Evolutionary conservation across 257 asterid species (phyloP), one percentile per base, ranked within the genome.

Genomic region (Echium plantagineum): DNA sequence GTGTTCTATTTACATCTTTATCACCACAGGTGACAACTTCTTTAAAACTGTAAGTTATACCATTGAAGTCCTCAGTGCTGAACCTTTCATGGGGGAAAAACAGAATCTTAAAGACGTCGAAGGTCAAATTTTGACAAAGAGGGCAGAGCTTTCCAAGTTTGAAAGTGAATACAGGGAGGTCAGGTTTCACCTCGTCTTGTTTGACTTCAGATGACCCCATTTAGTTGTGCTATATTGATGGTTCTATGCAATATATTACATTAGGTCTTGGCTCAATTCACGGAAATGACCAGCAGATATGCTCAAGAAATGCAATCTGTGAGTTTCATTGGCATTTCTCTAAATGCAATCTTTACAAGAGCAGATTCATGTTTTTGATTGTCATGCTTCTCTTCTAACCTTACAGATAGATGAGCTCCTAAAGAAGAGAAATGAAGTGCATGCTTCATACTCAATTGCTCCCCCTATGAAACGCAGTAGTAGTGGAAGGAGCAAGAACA

Each of bases 161-260:
- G 99, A 93, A 81, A 75, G 93, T 6, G 97, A 93, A 86, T 93
- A 93, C 58, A 72, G 83, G 72, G 99, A 93, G 99, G 99, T 93
- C 13, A 16, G 71, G 10, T 48, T 57, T 30, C 48, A 26, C 16
- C 69, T 52, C 52, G 61, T 54, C 7, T 22, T 21, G 58, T 35
- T 24, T 20, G 42, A 47, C 63, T 6, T 62, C 48, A 13, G 16
- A 42, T 64, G 30, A 54, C 52, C 21, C 49, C n/a, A 42, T 42
- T 42, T 42, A 60, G 61, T 52, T 31, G 21, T 22, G 42, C 5
- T 51, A 28, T 67, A 52, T 58, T 53, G 42, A 74, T 79, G 63
- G 62, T 72, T 63, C 32, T 61, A 63, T 32, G 10, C 16, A 30
- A 28, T 52, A 28, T 53, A 15, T 51, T n/a, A 52, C 59, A 38